These are phyloP conservation scores for Phytophthora sojae DNA, from an alignment of 352 stramenopile genomes.

Conservation along the genomic window DNA sequence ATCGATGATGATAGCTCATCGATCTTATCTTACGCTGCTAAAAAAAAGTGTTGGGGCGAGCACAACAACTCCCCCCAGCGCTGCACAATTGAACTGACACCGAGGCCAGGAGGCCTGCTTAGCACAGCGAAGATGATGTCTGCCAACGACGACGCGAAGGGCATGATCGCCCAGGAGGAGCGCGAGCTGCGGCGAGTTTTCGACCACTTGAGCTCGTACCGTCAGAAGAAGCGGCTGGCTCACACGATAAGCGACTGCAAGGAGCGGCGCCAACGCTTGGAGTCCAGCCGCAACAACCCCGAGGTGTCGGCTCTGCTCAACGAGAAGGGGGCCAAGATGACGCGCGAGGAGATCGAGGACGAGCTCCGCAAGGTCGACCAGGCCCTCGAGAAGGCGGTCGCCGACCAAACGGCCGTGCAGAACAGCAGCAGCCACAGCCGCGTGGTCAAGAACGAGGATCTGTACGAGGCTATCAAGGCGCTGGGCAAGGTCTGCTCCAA, in stretches of 20 bases:
- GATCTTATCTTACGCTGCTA: too few species aligned
- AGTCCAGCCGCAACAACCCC: conserved; percentile 69
- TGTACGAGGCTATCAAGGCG: conserved; percentile 94
- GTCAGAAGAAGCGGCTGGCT: conserved; percentile 82
- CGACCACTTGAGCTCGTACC: conserved; percentile 93
- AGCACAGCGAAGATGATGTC: conserved; percentile 64
- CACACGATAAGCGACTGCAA: conserved; percentile 51
- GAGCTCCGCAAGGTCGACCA: conserved; percentile 78
- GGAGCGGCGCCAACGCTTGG: conserved; percentile 67
- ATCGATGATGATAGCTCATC: too few species aligned
- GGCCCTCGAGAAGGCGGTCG: conserved; percentile 54
- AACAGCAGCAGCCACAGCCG: conserved; percentile 54
- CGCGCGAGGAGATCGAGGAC: conserved; percentile 74
- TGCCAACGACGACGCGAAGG: conserved; percentile 74
- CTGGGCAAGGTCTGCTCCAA: conserved; percentile 93
- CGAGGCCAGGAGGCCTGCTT: background rate
- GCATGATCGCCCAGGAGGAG: conserved; percentile 95
- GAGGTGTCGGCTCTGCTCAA: conserved; percentile 82
- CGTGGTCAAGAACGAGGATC: conserved; percentile 92
- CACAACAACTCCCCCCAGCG: too few species aligned
- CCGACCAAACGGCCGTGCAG: conserved; percentile 64
- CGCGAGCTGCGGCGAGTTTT: conserved; percentile 96
- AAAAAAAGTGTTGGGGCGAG: too few species aligned
- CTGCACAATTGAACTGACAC: background rate
- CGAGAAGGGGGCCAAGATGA: conserved; percentile 84